Conservation (phyloP, 306 rosid genomes). For the Alnus glutinosa region DNA sequence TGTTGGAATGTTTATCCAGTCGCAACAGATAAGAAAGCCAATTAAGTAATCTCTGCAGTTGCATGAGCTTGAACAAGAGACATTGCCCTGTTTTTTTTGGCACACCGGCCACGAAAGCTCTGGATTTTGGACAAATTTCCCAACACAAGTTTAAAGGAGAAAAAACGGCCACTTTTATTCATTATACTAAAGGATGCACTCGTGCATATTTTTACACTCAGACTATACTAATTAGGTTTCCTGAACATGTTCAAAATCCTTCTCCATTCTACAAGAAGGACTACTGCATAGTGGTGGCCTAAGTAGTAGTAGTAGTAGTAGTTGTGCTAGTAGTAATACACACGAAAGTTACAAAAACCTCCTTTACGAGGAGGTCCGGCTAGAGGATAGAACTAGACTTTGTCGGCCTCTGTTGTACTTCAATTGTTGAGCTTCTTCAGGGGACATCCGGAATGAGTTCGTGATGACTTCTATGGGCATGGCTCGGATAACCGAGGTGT, state of each 20-base stretch:
- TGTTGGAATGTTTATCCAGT: too few species aligned
- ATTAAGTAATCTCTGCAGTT: too few species aligned
- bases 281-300: conserved; percentile 1
- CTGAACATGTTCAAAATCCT: background rate
- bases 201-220: background rate
- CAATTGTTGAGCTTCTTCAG: conserved; percentile 14
- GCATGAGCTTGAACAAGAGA: too few species aligned
- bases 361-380: background rate
- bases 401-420: conserved; percentile 26
- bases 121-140: too few species aligned
- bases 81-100: too few species aligned
- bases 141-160: background rate
- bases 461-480: conserved; percentile 20
- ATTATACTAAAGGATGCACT: background rate
- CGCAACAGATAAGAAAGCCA: too few species aligned
- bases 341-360: background rate
- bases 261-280: conserved; percentile 16
- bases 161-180: conserved; percentile 4
- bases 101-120: too few species aligned
- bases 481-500: conserved; percentile 25
- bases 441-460: conserved; percentile 22
- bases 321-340: background rate
- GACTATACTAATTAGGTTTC: background rate
- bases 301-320: background rate
- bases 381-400: conserved; percentile 22